Evolutionary conservation across 108 stramenopile genomes (phyloP).

Genomic region (Parietichytrium sp.): DNA sequence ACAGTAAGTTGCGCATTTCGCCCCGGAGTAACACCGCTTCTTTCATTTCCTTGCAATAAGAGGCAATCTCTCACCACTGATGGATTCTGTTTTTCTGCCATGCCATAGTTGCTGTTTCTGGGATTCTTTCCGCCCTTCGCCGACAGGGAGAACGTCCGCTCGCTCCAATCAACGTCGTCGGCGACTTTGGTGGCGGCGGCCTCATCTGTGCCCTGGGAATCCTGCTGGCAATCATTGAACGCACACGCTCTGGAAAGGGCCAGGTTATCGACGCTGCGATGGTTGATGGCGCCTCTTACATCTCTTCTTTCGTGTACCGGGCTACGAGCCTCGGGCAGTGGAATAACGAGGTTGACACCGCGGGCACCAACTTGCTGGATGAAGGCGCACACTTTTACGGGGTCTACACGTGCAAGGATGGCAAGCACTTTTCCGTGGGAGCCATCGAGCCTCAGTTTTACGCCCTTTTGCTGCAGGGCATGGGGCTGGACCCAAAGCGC

Average conservation of each 20-base stretch:
- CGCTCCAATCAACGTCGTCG: constrained; percentile 2
- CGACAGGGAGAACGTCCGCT: background rate
- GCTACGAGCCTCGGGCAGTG: background rate
- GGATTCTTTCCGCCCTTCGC: background rate
- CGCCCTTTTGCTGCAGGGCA: background rate
- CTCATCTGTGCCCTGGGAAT: constrained; percentile 11
- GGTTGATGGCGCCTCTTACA: constrained; percentile 33
- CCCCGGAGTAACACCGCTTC: too few species aligned
- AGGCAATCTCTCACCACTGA: too few species aligned
- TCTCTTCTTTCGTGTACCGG: background rate
- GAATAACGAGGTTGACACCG: background rate
- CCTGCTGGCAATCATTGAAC: constrained; percentile 22
- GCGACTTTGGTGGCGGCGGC: constrained; percentile 34
- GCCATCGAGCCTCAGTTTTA: constrained; percentile 35
- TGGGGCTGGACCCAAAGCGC: constrained; percentile 22
- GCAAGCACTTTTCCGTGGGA: constrained; percentile 32
- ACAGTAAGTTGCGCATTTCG: too few species aligned
- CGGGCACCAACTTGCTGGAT: constrained; percentile 34
- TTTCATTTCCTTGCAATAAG: too few species aligned
- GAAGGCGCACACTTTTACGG: constrained; percentile 27
- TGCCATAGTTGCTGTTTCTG: constrained; percentile 32
- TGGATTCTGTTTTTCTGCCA: too few species aligned
- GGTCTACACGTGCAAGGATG: constrained; percentile 15
- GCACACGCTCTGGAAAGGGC: constrained; percentile 26
- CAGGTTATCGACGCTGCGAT: constrained; percentile 35